Evolutionary conservation across 148 eudicot species (phyloP), one percentile per base, ranked within the genome.

Genomic region (Silene conica): DNA sequence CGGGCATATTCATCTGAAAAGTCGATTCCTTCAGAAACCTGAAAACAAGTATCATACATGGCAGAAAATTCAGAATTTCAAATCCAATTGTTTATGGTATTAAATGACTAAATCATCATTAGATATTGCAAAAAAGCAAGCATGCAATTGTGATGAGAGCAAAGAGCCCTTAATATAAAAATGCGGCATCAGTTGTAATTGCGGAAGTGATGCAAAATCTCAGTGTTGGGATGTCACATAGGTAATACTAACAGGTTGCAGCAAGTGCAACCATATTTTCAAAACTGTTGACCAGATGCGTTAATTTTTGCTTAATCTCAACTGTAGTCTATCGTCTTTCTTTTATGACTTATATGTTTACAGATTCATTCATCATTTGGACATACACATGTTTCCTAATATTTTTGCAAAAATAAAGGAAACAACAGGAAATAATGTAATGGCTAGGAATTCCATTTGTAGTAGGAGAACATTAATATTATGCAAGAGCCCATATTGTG

Each of bases 21-120:
- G 77, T 95, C 99, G 48, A 95, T 89, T 79, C 99, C 99, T 85
- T 95, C 99, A 72, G 99, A 95, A 59, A 92, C 97, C 99, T 95
- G 86, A 71, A 80, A 50, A 60, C 26, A 22, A n/a, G 14, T 50
- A 66, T 19, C 64, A 66, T 46, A 58, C 60, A 69, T 25, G 1
- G 25, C 18, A 19, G 26, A 64, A 38, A 20, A 65, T 31, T 56
- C 52, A 75, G 22, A 31, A 34, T 50, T 20, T 63, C 18, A 64
- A 50, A 7, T 20, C 4, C 23, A 15, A n/a, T 25, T 54, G 28
- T 4, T 13, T 23, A 23, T 22, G 31, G 54, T 50, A 22, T 48
- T 14, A 66, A 66, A 48, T 22, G 71, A 68, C 57, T n/a, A 22
- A 6, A 4, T 68, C 9, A 22, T 48, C 58, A 46, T 21, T 14